These are phyloP conservation scores for Halteria grandinella DNA, from an alignment of 73 alveolate species.

Conservation along the genomic window DNA sequence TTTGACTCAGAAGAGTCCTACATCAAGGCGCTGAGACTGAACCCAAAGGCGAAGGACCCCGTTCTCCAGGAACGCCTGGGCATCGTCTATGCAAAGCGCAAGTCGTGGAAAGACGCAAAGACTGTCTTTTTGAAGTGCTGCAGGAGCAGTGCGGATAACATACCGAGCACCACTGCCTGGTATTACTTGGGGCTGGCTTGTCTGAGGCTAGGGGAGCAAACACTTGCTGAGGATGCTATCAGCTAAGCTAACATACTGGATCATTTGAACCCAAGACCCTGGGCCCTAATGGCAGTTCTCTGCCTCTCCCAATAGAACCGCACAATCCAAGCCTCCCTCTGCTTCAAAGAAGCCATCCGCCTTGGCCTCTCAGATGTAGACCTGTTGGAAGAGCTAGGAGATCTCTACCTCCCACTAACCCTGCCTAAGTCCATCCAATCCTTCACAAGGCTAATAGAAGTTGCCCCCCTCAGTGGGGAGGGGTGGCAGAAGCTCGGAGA, in stretches of 20 bases:
- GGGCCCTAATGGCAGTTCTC: slow-evolving; percentile 90
- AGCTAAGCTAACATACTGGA: slow-evolving; percentile 89
- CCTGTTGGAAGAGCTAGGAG: slow-evolving; percentile 79
- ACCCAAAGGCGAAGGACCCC: slow-evolving; percentile 49
- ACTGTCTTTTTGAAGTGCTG: slow-evolving; percentile 90
- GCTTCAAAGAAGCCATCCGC: slow-evolving; percentile 80
- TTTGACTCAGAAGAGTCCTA: slow-evolving; percentile 90
- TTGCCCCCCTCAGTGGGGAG: slow-evolving; percentile 26
- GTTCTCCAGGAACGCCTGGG: slow-evolving; percentile 87
- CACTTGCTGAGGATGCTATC: slow-evolving; percentile 94
- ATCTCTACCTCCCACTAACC: slow-evolving; percentile 46
- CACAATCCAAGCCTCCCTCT: slow-evolving; percentile 71
- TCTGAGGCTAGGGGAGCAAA: slow-evolving; percentile 85
- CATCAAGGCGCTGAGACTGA: slow-evolving; percentile 79
- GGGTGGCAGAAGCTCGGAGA: slow-evolving; percentile 59
- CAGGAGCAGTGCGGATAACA: too few species aligned
- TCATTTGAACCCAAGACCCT: slow-evolving; percentile 84
- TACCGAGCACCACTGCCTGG: slow-evolving; percentile 91
- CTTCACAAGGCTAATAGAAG: not conserved
- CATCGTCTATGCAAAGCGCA: slow-evolving; percentile 90
- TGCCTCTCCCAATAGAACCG: slow-evolving; percentile 73
- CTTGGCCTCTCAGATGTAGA: slow-evolving; percentile 72
- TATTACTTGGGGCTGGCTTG: slow-evolving; percentile 92
- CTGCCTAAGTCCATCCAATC: slow-evolving; percentile 13
- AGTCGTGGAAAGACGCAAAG: slow-evolving; percentile 98